Percentiles rank a stretch among this genome's conserved stretches.
These are phyloP conservation scores for Thyridium curvatum DNA, from an alignment of 2,329 filamentous ascomycete genomes.

Conservation along the genomic window DNA sequence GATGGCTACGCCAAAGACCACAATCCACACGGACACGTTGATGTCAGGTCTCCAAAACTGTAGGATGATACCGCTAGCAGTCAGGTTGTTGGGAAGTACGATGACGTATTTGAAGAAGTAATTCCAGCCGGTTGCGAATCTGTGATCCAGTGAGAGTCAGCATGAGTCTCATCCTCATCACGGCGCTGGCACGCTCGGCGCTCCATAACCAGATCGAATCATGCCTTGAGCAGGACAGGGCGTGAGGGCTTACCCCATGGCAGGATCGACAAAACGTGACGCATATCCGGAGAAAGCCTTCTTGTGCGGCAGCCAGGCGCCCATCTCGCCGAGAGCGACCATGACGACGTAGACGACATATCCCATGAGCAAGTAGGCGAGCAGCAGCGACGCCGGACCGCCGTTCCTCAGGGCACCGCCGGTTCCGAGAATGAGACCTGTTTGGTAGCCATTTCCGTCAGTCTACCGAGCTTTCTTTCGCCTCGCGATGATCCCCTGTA, in stretches of 20 bases:
- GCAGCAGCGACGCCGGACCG: conserved; percentile 32
- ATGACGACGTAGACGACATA: conserved; percentile 55
- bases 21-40: conserved; percentile 30
- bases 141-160: conserved; percentile 3
- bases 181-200: too few species aligned
- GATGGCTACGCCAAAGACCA: conserved; percentile 24
- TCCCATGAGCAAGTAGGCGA: conserved; percentile 33
- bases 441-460: conserved; percentile 2
- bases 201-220: too few species aligned
- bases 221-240: neutral
- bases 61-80: conserved; percentile 28
- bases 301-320: conserved; percentile 55
- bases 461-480: too few species aligned
- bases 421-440: conserved; percentile 43
- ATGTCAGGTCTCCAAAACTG: conserved; percentile 29
- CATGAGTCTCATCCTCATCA: too few species aligned
- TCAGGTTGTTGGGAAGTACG: conserved; percentile 29
- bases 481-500: too few species aligned
- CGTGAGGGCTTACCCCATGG: conserved; percentile 14
- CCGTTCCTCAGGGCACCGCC: conserved; percentile 40
- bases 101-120: conserved; percentile 39
- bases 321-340: conserved; percentile 65
- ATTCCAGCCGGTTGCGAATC: conserved; percentile 38
- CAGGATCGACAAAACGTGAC: conserved; percentile 51
- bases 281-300: conserved; percentile 62